Conservation (phyloP, 208 protist genomes). For the Leptomonas pyrrhocoris region DNA sequence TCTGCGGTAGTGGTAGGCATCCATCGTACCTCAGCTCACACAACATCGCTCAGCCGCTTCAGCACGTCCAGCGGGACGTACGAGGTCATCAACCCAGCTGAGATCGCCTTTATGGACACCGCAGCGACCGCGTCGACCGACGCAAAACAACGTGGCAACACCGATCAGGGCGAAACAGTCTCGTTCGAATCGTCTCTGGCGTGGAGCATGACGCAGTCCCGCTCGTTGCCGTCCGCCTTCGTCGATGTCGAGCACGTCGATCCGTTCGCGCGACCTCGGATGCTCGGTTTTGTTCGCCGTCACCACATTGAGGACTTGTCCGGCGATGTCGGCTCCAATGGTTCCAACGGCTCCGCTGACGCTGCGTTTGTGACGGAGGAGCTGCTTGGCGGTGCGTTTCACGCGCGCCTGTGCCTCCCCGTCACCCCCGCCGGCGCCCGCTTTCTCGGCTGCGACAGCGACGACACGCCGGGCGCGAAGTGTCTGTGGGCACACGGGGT, state of each 20-base stretch:
- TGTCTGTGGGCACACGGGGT: constrained; percentile 85
- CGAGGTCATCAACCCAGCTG: constrained; percentile 21
- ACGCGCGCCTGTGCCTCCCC: constrained; percentile 29
- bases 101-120: constrained; percentile 9
- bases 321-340: neutral
- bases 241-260: constrained; percentile 33
- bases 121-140: neutral
- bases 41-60: neutral
- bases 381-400: constrained; percentile 20
- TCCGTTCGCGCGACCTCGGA: constrained; percentile 70
- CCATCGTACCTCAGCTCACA: neutral
- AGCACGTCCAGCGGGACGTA: constrained; percentile 3
- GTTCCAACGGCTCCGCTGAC: neutral
- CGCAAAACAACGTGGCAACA: neutral
- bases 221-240: constrained; percentile 30
- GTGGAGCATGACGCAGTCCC: constrained; percentile 14
- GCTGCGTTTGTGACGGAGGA: constrained; percentile 22
- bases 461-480: neutral
- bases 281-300: constrained; percentile 84
- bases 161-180: no score
- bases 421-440: constrained; percentile 5
- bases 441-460: constrained; percentile 5
- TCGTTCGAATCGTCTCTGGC: constrained; percentile 6
- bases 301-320: constrained; percentile 42
- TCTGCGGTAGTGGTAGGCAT: neutral